Base-by-base conservation (phyloP, 2,329 filamentous ascomycete species). In the Cladosporium sp. region DNA sequence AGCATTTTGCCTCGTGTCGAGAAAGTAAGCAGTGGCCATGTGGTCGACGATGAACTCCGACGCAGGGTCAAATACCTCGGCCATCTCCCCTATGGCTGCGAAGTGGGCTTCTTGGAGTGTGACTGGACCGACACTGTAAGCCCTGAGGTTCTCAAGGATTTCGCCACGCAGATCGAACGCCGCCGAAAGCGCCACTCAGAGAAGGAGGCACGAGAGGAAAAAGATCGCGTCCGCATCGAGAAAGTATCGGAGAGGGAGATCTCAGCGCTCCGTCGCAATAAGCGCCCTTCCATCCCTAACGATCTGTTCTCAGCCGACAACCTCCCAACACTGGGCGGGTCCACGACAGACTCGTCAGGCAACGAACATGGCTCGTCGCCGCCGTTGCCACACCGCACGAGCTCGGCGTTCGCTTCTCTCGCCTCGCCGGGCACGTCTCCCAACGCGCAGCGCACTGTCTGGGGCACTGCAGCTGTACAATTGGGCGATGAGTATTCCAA, bases 121-220 rank as follows among this genome's bases (percentile, higher is more conserved):
- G 93, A 97, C 76, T 97, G 93, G 93, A 93, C 91, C 3, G 93
- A 96, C 70, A 91, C 95, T 44, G 91, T 97, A 5, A 85, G 88
- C 3, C 83, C 88, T 0, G 89, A 91, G 60, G 85, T 91, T 3
- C 81, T 97, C n/a, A 88, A 88, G 46, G 84, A 85, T 1, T 97
- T 97, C 78, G 82, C 84, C n/a, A 79, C 83, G 0, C 92, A 97
- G 67, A 90, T 95, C 62, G 90, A 91, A 69, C 85, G 86, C 65
- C 85, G 93, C 62, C 84, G 92, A 65, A 92, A 90, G 77, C 85
- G 86, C 63, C 93, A 96, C 72, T 83, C 84, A 6, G 93, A 97
- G 70, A 97, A 97, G 77, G 91, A 92, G 67, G 86, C 85, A 0
- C 89, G 91, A 67, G 93, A 97, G 75, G 93, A 97, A 74, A 91